Percentiles rank a stretch among this genome's conserved stretches.
These are phyloP conservation scores for Phyllachora maydis DNA, from an alignment of 2,329 filamentous ascomycete species.

Conservation along the genomic window DNA sequence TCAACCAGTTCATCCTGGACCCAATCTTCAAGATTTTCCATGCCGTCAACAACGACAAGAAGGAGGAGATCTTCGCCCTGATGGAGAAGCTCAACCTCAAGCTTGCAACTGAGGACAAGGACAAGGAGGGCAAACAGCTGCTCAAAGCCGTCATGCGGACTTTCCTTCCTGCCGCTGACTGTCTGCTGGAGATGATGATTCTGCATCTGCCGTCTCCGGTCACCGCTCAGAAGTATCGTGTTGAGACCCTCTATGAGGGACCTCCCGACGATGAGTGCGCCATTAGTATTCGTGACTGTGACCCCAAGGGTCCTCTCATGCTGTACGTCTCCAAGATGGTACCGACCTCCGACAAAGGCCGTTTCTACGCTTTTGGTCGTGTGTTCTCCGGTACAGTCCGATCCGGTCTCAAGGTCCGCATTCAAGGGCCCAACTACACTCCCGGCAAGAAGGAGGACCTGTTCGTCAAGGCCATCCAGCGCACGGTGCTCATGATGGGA, in stretches of 20 bases:
- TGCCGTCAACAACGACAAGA: slow-evolving; percentile 97
- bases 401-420: slow-evolving; percentile 98
- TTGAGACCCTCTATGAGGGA: slow-evolving; percentile 97
- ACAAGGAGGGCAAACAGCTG: slow-evolving; percentile 91
- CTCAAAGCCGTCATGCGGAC: slow-evolving; percentile 98
- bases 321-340: slow-evolving; percentile 99
- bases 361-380: slow-evolving; percentile 99
- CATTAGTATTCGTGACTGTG: slow-evolving; percentile 96
- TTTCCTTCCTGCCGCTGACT: slow-evolving; percentile 95
- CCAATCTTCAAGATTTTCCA: slow-evolving; percentile 99
- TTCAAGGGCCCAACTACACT: slow-evolving; percentile 97
- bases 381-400: slow-evolving; percentile 97
- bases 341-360: slow-evolving; percentile 96
- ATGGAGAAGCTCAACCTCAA: slow-evolving; percentile 91
- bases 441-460: slow-evolving; percentile 98
- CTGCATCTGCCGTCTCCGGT: slow-evolving; percentile 93
- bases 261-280: slow-evolving; percentile 78
- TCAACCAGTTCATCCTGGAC: slow-evolving; percentile 99
- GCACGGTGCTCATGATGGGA: slow-evolving; percentile 99
- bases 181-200: slow-evolving; percentile 99
- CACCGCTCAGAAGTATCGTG: slow-evolving; percentile 93
- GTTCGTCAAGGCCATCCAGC: slow-evolving; percentile 98
- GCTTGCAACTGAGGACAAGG: slow-evolving; percentile 68
- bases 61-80: slow-evolving; percentile 66
- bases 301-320: slow-evolving; percentile 97